Conservation (phyloP, 768 basidiomycete genomes). For the Lactarius tabidus region DNA sequence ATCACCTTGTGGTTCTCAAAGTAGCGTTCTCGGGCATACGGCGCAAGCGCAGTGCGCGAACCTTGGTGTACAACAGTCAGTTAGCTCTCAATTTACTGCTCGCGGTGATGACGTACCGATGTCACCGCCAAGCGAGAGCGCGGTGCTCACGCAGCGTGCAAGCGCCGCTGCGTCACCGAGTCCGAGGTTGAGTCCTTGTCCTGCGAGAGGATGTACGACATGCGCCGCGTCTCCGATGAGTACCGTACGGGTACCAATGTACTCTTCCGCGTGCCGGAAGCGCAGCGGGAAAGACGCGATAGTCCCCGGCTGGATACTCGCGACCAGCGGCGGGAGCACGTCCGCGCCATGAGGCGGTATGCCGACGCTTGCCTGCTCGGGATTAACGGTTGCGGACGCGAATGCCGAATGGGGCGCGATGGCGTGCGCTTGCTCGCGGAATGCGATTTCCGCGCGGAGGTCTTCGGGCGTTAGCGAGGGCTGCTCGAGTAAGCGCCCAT, state of each 20-base stretch:
- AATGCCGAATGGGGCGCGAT: slow-evolving; percentile 63
- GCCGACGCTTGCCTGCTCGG: slow-evolving; percentile 34
- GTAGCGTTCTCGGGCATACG: slow-evolving; percentile 81
- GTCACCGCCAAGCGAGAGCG: slow-evolving; percentile 67
- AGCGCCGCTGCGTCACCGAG: slow-evolving; percentile 79
- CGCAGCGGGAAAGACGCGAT: slow-evolving; percentile 88
- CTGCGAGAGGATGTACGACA: slow-evolving; percentile 90
- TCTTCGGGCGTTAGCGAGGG: slow-evolving; percentile 46
- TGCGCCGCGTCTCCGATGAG: slow-evolving; percentile 97
- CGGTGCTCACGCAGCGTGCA: slow-evolving; percentile 54
- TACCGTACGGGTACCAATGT: slow-evolving; percentile 84
- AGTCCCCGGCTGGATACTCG: slow-evolving; percentile 62
- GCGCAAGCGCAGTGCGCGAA: slow-evolving; percentile 65
- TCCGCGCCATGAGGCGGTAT: slow-evolving; percentile 62
- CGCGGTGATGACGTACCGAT: slow-evolving; percentile 52
- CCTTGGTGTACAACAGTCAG: slow-evolving; percentile 39
- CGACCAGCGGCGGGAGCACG: slow-evolving; percentile 69
- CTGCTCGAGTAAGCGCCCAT: slow-evolving; percentile 55
- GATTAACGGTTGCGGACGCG: slow-evolving; percentile 42
- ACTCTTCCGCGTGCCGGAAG: slow-evolving; percentile 81
- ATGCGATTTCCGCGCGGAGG: slow-evolving; percentile 60
- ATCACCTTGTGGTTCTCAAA: slow-evolving; percentile 82
- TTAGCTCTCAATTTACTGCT: not conserved
- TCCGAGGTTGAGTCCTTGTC: slow-evolving; percentile 95
- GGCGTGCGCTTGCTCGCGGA: slow-evolving; percentile 67